Conservation (phyloP, 2,329 filamentous ascomycete genomes). For the Ophiostoma triangulosporum region DNA sequence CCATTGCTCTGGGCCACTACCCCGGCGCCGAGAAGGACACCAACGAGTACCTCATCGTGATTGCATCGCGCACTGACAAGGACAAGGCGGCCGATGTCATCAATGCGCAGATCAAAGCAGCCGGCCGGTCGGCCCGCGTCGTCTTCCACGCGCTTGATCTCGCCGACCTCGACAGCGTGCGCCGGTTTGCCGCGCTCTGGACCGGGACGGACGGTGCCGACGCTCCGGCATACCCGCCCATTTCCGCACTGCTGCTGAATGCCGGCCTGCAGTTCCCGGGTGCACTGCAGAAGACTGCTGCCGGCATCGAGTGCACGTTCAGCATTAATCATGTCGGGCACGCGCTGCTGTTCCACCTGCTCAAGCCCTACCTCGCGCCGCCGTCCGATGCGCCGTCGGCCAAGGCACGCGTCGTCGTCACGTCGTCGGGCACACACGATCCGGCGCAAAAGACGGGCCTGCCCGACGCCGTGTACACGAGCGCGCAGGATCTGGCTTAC, state of each 20-base stretch:
- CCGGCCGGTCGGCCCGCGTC: neutral
- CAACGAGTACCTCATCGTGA: neutral
- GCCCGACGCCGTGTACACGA: conserved; percentile 22
- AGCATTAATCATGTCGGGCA: conserved; percentile 37
- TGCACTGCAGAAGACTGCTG: neutral
- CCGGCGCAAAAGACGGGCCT: conserved; percentile 28
- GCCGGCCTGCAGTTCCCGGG: conserved; percentile 8
- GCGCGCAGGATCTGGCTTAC: conserved; percentile 6
- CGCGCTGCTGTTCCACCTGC: conserved; percentile 25
- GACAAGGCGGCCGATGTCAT: conserved; percentile 1
- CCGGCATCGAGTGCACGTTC: conserved; percentile 33
- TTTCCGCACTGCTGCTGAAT: neutral
- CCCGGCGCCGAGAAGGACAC: neutral
- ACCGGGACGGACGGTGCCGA: neutral
- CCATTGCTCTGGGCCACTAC: conserved; percentile 4
- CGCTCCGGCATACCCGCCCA: neutral
- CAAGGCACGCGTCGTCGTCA: conserved; percentile 29
- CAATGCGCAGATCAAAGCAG: neutral
- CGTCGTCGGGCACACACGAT: conserved; percentile 33
- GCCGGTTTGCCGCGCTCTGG: conserved; percentile 2
- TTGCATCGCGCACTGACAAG: conserved; percentile 2
- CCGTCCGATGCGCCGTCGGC: neutral
- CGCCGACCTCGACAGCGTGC: conserved; percentile 3
- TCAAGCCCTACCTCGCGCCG: conserved; percentile 24
- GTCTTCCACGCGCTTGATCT: conserved; percentile 7